A percentile compares a stretch with the other conserved stretches of the same genome.
Evolutionary conservation across 495 filamentous ascomycete species (phyloP).

Genomic region (Daldinia vernicosa): DNA sequence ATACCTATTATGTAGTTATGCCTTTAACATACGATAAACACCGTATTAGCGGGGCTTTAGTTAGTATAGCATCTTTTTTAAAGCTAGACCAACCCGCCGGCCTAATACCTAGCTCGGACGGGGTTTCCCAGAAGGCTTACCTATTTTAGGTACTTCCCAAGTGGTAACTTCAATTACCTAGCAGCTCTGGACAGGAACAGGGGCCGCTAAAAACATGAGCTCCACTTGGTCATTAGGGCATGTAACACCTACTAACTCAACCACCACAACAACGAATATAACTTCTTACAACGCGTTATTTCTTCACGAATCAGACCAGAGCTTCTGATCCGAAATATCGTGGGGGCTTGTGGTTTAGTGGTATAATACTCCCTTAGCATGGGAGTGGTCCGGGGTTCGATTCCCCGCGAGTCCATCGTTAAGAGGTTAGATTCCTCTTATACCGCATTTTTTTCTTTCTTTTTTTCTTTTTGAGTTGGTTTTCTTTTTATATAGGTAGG

Average conservation of each 20-base stretch:
- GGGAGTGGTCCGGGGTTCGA: slow-evolving; percentile 65
- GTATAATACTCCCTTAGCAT: slow-evolving; percentile 46
- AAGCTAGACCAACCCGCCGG: too few relatives aligned
- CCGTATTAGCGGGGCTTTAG: not conserved
- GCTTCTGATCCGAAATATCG: not conserved
- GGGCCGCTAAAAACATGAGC: not conserved
- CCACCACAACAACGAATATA: not conserved
- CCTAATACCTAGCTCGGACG: not conserved
- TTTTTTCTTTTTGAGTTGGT: not conserved
- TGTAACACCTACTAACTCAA: not conserved
- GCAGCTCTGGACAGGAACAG: not conserved
- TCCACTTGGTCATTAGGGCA: not conserved
- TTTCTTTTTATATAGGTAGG: too few relatives aligned
- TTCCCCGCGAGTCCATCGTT: slow-evolving; percentile 57
- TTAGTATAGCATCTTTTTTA: not conserved
- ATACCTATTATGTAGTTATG: not conserved
- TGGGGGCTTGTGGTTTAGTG: slow-evolving; percentile 41
- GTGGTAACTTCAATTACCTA: too few relatives aligned
- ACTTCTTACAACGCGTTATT: not conserved
- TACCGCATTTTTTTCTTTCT: slow-evolving; percentile 25
- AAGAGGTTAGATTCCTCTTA: slow-evolving; percentile 38
- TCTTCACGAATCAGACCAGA: slow-evolving; percentile 1
- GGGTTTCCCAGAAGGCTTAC: not conserved
- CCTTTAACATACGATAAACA: not conserved
- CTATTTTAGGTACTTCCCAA: not conserved